Evolutionary conservation across 2,329 filamentous ascomycete genomes (phyloP).

Genomic region (Aspergillus nomiae): DNA sequence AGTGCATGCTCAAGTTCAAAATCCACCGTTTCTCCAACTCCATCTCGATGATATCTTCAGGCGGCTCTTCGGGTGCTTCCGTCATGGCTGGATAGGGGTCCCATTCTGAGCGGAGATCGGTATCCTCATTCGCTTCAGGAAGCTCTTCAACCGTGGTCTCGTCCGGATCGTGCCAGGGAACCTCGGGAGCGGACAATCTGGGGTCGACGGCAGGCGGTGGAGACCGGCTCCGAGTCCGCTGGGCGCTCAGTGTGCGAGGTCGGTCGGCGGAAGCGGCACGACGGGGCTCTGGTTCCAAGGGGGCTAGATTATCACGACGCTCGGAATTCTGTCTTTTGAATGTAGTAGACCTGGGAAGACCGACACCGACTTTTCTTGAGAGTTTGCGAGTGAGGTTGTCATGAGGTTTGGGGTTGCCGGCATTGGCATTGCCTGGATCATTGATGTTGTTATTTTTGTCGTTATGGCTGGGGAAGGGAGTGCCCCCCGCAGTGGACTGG

Average conservation of each 20-base stretch:
- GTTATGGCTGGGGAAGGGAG: constrained; percentile 11
- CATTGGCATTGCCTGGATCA: constrained; percentile 19
- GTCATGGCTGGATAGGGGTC: constrained; percentile 28
- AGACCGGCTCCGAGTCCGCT: constrained; percentile 48
- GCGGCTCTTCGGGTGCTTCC: constrained; percentile 26
- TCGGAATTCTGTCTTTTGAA: constrained; percentile 85
- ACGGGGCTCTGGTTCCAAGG: constrained; percentile 63
- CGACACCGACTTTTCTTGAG: constrained; percentile 66
- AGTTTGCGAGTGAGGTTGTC: constrained; percentile 39
- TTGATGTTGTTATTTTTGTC: constrained; percentile 11
- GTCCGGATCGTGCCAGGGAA: constrained; percentile 37
- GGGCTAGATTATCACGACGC: constrained; percentile 70
- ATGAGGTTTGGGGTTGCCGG: constrained; percentile 25
- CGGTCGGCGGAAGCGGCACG: constrained; percentile 66
- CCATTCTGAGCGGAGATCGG: constrained; percentile 30
- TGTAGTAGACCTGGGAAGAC: constrained; percentile 73
- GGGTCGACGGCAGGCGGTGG: constrained; percentile 40
- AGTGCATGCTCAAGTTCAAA: constrained; percentile 97
- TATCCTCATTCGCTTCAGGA: constrained; percentile 32
- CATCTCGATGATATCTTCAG: constrained; percentile 60
- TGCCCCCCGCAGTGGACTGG: constrained; percentile 22
- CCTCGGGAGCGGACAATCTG: constrained; percentile 45
- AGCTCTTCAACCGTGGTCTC: constrained; percentile 36
- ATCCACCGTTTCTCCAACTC: constrained; percentile 93
- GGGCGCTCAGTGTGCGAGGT: constrained; percentile 43